Base-by-base conservation (phyloP, 129 eudicot species). In the Cynara cardunculus region DNA sequence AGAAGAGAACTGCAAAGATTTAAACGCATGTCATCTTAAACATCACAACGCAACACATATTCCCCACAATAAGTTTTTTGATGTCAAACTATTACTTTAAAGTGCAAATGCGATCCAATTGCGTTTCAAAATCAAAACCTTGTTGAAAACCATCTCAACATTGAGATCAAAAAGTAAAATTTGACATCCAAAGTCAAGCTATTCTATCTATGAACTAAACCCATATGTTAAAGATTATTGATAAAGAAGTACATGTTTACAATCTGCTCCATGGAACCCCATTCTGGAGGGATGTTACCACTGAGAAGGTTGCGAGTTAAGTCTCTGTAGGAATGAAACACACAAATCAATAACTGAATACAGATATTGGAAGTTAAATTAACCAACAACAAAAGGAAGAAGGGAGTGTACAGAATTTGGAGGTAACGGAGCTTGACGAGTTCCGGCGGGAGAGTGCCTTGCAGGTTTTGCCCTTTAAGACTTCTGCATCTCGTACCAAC, bases 241-340 rank as follows among this genome's bases (percentile, higher is more conserved):
- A 9, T 46, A 46, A 18, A 44, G 27, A 28, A 8, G 14, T 39
- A 91, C 97, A 91, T 76, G 69, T 46, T 87, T 24, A 77, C 41
- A 18, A 89, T 64, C 28, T 27, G 91, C 12, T 84, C 74, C 88
- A 87, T 85, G 84, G 94, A 87, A 69, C 91, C 92, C 90, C 94
- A 89, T 90, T 76, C 85, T 64, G 69, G 85, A 46, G 96, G 97
- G 70, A 92, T 86, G 25, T 86, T 80, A 25, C 97, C 96, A 73
- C 74, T 85, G 31, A 92, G 89, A 83, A 81, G 87, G 89, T 92
- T 92, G 67, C 90, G 81, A 21, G 75, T 39, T 12, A 92, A 84
- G 61, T 92, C 96, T 66, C 97, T 92, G 90, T 30, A 76, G n/a
- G 49, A 32, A 74, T 5, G 13, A 39, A 21, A 31, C 13, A 19